Conservation (phyloP, 2,329 filamentous ascomycete genomes). For the Pseudodiploospora longispora region DNA sequence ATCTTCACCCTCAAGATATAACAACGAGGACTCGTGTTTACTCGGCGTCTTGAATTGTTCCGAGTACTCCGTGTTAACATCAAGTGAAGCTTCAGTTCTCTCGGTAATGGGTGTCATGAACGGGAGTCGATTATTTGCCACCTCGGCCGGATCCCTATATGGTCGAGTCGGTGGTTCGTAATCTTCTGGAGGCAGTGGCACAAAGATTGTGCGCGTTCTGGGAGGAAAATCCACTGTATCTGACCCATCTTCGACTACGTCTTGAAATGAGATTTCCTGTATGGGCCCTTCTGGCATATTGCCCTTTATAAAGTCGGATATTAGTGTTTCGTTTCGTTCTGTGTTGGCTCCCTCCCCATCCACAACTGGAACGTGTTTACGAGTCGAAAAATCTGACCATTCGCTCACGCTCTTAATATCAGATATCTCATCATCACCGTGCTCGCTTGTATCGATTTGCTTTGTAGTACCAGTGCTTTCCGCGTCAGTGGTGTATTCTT, state of each 20-base stretch:
- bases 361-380: constrained; percentile 56
- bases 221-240: constrained; percentile 26
- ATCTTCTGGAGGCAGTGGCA: constrained; percentile 77
- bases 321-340: no score
- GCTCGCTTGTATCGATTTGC: constrained; percentile 45
- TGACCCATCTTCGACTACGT: not conserved
- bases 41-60: constrained; percentile 71
- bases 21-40: constrained; percentile 34
- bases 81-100: constrained; percentile 81
- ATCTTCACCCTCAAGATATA: constrained; percentile 20
- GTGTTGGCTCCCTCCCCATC: constrained; percentile 17
- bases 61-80: constrained; percentile 52
- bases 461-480: constrained; percentile 77
- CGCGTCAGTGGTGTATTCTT: constrained; percentile 73
- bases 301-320: no score
- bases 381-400: constrained; percentile 82
- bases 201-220: constrained; percentile 57
- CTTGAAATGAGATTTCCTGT: no score
- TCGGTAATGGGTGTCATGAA: constrained; percentile 99
- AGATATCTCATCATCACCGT: constrained; percentile 39
- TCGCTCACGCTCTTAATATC: constrained; percentile 63
- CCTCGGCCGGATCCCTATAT: constrained; percentile 70
- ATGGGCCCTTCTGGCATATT: no score
- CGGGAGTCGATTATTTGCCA: constrained; percentile 83
- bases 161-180: constrained; percentile 72